Percentiles rank a stretch among this genome's conserved stretches.
These are phyloP conservation scores for Neurospora sublineolata DNA, from an alignment of 495 filamentous ascomycete genomes.

Conservation along the genomic window DNA sequence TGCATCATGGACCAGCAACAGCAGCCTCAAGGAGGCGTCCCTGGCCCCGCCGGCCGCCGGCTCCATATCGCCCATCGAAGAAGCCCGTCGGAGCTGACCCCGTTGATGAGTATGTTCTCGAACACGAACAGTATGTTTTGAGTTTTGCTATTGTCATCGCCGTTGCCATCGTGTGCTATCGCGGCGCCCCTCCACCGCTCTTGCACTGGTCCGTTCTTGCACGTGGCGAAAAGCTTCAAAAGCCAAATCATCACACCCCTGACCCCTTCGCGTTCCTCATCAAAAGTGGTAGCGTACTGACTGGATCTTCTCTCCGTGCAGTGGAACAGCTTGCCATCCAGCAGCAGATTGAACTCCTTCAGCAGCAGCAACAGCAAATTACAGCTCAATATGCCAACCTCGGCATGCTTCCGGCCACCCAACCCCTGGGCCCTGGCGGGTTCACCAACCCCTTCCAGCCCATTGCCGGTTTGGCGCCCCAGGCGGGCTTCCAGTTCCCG, in stretches of 20 bases:
- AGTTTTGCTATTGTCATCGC: not conserved
- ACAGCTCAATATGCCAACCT: constrained; percentile 94
- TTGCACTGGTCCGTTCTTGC: not conserved
- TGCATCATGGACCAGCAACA: constrained; percentile 71
- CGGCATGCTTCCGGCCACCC: constrained; percentile 78
- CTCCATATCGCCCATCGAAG: constrained; percentile 95
- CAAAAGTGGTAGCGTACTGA: constrained; percentile 15
- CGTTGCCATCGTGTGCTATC: not conserved
- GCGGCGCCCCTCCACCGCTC: not conserved
- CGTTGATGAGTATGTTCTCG: constrained; percentile 86
- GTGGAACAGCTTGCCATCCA: constrained; percentile 98
- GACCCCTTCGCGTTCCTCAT: not conserved
- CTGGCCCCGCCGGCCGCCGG: constrained; percentile 76
- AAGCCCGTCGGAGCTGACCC: constrained; percentile 95
- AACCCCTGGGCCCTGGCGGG: constrained; percentile 55
- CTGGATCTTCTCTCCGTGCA: constrained; percentile 22
- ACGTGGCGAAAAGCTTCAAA: not conserved
- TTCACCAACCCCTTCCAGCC: constrained; percentile 54
- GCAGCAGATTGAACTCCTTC: constrained; percentile 94
- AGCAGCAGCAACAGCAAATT: constrained; percentile 98
- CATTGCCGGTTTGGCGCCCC: constrained; percentile 70
- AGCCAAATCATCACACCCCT: not conserved
- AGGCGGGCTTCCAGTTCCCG: constrained; percentile 84
- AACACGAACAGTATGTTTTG: constrained; percentile 41
- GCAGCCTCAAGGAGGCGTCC: constrained; percentile 49